These are phyloP conservation scores for Plantago ovata DNA, from an alignment of 257 asterid genomes.

Conservation along the genomic window DNA sequence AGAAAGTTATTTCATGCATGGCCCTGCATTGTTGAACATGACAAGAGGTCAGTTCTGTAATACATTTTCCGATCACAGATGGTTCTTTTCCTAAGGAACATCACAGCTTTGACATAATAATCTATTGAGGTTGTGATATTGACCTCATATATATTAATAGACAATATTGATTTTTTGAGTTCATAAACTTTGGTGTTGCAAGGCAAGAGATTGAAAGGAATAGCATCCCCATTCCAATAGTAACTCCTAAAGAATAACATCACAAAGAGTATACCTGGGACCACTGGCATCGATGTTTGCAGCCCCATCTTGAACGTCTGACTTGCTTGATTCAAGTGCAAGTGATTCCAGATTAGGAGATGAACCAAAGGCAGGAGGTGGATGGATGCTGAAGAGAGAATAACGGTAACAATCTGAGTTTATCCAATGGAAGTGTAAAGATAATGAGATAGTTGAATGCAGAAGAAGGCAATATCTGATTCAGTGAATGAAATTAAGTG, in stretches of 20 bases:
- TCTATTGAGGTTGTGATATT: conserved; percentile 4
- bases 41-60: conserved; percentile 19
- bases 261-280: conserved; percentile 49
- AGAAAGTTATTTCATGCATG: conserved; percentile 97
- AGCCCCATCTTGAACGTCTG: conserved; percentile 54
- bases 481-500: conserved; percentile 8
- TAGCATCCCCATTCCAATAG: conserved; percentile 11
- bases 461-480: conserved; percentile 3
- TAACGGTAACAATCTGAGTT: conserved; percentile 22
- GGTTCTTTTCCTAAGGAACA: conserved; percentile 5
- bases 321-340: conserved; percentile 64
- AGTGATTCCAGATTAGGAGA: conserved; percentile 98
- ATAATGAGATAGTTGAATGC: conserved; percentile 7
- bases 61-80: conserved; percentile 10
- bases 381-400: conserved; percentile 68
- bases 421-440: conserved; percentile 13
- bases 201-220: conserved; percentile 13
- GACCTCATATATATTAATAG: neutral
- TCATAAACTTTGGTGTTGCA: neutral
- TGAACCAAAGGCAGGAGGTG: conserved; percentile 99
- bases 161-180: neutral
- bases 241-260: conserved; percentile 18
- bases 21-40: conserved; percentile 53
- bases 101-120: conserved; percentile 1
- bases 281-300: conserved; percentile 33